Percentiles rank a stretch among this genome's conserved stretches.
phyloP scores from a whole-genome alignment of 2,329 filamentous ascomycete species.

The Nemania diffusa region DNA sequence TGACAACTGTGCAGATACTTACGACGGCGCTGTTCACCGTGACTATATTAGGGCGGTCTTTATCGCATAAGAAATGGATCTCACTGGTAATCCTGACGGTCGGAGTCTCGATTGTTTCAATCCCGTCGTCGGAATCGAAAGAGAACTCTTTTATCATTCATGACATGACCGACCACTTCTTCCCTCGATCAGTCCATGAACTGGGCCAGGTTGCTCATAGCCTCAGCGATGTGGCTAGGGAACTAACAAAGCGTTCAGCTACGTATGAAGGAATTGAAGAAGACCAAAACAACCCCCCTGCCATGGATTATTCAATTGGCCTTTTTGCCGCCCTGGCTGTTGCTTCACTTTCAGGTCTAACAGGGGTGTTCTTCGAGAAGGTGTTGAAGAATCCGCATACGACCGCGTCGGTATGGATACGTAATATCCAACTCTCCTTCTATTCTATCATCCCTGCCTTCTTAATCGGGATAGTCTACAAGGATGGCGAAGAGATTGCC shows the following conservation, averaged over 20 bases:
- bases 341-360: conserved; percentile 83
- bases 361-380: conserved; percentile 90
- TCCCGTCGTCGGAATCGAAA: conserved; percentile 70
- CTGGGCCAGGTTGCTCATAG: conserved; percentile 71
- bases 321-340: conserved; percentile 81
- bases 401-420: conserved; percentile 85
- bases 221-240: conserved; percentile 59
- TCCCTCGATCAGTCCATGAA: conserved; percentile 82
- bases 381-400: conserved; percentile 85
- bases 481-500: conserved; percentile 85
- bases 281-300: conserved; percentile 62
- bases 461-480: conserved; percentile 85
- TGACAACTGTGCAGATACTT: conserved; percentile 68
- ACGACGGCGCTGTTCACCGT: conserved; percentile 90
- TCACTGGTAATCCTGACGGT: conserved; percentile 81
- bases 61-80: conserved; percentile 81
- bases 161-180: conserved; percentile 73
- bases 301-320: conserved; percentile 83
- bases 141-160: conserved; percentile 69
- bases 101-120: conserved; percentile 86
- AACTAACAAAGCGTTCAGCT: conserved; percentile 77
- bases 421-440: conserved; percentile 93
- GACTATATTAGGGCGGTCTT: conserved; percentile 74
- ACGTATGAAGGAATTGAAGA: conserved; percentile 90
- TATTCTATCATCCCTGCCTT: conserved; percentile 93